These are phyloP conservation scores for Lipomyces sp. DNA, from an alignment of 805 yeast species.

Conservation along the genomic window DNA sequence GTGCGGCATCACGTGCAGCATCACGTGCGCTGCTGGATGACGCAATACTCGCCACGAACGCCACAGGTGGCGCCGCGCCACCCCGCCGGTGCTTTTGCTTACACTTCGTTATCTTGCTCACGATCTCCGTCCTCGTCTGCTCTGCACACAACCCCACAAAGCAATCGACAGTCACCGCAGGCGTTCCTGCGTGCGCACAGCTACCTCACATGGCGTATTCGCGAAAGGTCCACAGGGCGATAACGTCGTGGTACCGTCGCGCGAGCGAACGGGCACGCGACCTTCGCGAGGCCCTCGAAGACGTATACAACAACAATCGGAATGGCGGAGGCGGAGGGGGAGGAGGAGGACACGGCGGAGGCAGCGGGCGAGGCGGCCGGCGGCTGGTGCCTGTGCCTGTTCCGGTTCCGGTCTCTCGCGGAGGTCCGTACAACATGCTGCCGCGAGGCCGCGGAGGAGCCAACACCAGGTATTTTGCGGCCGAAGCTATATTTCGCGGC, in stretches of 20 bases:
- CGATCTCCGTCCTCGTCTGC: no score
- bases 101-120: no score
- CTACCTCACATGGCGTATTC: conserved; percentile 14
- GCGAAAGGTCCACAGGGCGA: conserved; percentile 16
- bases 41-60: no score
- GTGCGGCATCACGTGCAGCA: no score
- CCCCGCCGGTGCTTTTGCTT: no score
- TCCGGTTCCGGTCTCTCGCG: conserved; percentile 13
- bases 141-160: no score
- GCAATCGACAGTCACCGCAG: no score
- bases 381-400: conserved; percentile 24
- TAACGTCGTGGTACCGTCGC: conserved; percentile 18
- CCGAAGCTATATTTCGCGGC: not conserved
- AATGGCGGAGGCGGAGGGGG: conserved; percentile 5
- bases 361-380: conserved; percentile 14
- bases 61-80: no score
- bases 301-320: conserved; percentile 11
- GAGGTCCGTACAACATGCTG: not conserved
- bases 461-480: not conserved
- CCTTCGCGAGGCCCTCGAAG: conserved; percentile 26
- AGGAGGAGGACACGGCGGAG: conserved; percentile 4
- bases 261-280: conserved; percentile 19
- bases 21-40: no score
- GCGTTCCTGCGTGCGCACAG: no score
- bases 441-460: not conserved